Percentiles rank a stretch among this genome's conserved stretches.
These are phyloP conservation scores for Leishmania guyanensis DNA, from an alignment of 208 protist species.

Conservation along the genomic window DNA sequence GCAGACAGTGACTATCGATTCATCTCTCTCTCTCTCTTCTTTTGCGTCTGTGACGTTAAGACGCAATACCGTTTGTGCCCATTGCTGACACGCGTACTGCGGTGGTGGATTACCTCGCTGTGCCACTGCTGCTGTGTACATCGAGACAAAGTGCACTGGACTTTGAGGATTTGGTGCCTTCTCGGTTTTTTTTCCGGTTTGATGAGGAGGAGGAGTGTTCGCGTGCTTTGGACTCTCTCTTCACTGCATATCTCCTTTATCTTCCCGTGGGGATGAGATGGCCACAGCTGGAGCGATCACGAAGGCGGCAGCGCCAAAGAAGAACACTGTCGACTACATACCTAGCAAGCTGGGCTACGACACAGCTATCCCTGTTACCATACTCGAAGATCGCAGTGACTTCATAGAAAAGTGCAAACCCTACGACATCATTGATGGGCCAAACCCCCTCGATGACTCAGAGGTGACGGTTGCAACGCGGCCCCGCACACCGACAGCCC, in stretches of 20 bases:
- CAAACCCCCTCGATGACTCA: slow-evolving; percentile 45
- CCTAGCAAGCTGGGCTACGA: slow-evolving; percentile 55
- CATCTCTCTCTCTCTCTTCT: neutral
- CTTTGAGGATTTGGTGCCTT: neutral
- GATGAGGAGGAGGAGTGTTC: neutral
- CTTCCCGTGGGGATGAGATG: neutral
- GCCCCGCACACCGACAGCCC: neutral
- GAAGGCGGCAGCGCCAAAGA: slow-evolving; percentile 18
- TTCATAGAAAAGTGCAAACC: slow-evolving; percentile 55
- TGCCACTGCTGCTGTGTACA: neutral
- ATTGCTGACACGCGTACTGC: neutral
- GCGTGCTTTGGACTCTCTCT: neutral
- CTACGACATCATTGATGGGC: slow-evolving; percentile 70
- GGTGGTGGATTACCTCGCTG: neutral
- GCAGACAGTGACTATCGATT: neutral
- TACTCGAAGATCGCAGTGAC: slow-evolving; percentile 37
- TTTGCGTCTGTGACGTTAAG: neutral
- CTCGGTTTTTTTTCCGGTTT: neutral
- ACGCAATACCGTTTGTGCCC: neutral
- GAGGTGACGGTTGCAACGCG: neutral
- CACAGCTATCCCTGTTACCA: slow-evolving; percentile 57
- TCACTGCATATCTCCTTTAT: slow-evolving; percentile 2
- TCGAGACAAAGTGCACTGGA: neutral
- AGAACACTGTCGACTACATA: slow-evolving; percentile 56
- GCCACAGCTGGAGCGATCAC: neutral